Conservation (phyloP, 495 filamentous ascomycete genomes). For the Schizothecium vesticola region DNA sequence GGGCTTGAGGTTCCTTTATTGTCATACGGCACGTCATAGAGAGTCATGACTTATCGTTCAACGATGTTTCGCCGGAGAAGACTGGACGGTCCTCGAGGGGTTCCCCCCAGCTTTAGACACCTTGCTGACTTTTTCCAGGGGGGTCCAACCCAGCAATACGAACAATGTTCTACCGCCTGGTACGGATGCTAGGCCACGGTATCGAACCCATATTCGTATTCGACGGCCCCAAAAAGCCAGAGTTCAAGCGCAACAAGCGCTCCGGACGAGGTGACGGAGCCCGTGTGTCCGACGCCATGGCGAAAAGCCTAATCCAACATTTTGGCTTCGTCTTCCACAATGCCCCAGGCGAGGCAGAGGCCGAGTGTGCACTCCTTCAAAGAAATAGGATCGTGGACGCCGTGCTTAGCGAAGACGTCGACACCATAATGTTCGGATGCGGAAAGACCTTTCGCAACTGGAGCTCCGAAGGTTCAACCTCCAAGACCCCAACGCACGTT, state of each 20-base stretch:
- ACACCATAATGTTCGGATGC: conserved; percentile 97
- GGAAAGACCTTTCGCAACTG: conserved; percentile 73
- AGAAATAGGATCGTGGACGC: conserved; percentile 82
- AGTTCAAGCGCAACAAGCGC: conserved; percentile 80
- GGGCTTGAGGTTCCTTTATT: too few species aligned
- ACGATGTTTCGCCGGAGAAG: too few species aligned
- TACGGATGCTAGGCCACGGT: conserved; percentile 71
- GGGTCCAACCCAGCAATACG: conserved; percentile 87
- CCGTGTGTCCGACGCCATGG: conserved; percentile 52
- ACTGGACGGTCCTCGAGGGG: background rate
- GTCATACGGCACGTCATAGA: background rate
- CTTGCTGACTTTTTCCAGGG: conserved; percentile 36
- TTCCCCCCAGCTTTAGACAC: background rate
- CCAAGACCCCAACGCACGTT: conserved; percentile 77
- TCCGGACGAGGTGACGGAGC: conserved; percentile 43
- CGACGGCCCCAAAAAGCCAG: conserved; percentile 84
- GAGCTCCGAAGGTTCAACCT: conserved; percentile 62
- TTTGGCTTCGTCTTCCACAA: conserved; percentile 83
- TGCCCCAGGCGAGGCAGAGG: conserved; percentile 94
- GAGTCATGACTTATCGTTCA: background rate
- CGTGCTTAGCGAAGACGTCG: conserved; percentile 94
- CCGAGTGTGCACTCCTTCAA: conserved; percentile 89
- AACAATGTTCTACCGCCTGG: conserved; percentile 86
- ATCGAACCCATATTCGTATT: conserved; percentile 94
- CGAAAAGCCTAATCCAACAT: conserved; percentile 72